Evolutionary conservation across 2,329 filamentous ascomycete genomes (phyloP), one percentile per base, ranked within the genome.

Genomic region (Samsoniella hepiali): DNA sequence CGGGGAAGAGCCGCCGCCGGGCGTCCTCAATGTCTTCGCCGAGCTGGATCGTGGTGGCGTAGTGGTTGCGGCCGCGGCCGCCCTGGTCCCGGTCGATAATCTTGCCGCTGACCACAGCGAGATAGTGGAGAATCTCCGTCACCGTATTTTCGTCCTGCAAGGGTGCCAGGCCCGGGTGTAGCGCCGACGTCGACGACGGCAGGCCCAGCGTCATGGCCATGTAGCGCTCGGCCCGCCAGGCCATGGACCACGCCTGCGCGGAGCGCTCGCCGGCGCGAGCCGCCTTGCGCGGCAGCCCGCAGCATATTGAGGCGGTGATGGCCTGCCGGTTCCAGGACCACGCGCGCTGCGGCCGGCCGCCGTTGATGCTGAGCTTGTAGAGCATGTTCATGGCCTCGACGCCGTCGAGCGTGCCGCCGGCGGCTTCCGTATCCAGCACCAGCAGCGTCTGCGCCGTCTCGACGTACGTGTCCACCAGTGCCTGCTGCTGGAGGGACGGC

Each of bases 131-230:
- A 11, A 49, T 55, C 32, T n/a, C 34, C 38, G 22, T n/a, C n/a
- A 47, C 51, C 22, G 42, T 15, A 5, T 34, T 31, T 31, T 55
- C 60, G 44, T 47, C 53, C 1, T 27, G 40, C 5, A 47, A 49
- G 10, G 29, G 62, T 13, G 56, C 56, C 15, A 68, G 31, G 15
- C 61, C 53, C 3, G 65, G 65, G 27, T 69, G 64, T 11, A 57
- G 61, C 34, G 76, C 74, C 0, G 74, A 66, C 17, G 78, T 70
- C 1, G 72, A 74, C 62, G 77, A 77, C 3, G 84, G 84, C 7
- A 86, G 75, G 13, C 84, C 84, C 3, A 86, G 75, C n/a, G 84
- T 73, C 22, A 84, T 69, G 31, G 81, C 81, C 6, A 84, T 68
- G 65, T 81, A 79, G 36, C 83, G 76, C 65, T 87, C 84, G 2